phyloP scores from a whole-genome alignment of 495 filamentous ascomycete species.

The Penicillium turbatum region DNA sequence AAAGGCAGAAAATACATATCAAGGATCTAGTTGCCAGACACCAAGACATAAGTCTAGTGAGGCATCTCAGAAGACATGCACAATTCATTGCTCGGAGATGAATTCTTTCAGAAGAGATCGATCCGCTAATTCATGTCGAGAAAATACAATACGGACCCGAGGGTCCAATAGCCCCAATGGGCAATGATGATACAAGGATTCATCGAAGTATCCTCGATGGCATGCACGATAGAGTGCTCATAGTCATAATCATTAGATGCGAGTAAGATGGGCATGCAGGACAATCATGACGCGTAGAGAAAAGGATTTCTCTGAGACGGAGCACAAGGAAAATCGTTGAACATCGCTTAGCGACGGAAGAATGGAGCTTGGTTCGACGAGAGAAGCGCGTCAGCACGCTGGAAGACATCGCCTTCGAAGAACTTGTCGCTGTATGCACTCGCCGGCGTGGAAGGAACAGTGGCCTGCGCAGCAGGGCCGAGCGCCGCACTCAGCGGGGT shows the following conservation, averaged over 20 bases:
- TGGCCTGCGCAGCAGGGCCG: constrained; percentile 83
- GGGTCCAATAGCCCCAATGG: not conserved
- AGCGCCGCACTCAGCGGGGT: constrained; percentile 81
- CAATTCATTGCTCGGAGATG: not conserved
- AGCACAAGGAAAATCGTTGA: not conserved
- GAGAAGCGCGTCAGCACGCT: constrained; percentile 67
- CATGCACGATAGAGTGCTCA: not conserved
- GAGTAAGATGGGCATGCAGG: not conserved
- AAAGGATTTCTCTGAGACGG: not conserved
- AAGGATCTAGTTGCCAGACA: too few species aligned
- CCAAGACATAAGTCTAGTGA: too few species aligned
- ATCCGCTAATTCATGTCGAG: constrained; percentile 2
- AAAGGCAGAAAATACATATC: too few species aligned
- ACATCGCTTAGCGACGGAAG: constrained; percentile 25
- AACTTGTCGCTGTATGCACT: constrained; percentile 61
- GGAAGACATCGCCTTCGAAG: constrained; percentile 68
- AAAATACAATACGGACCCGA: not conserved
- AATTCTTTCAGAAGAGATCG: not conserved
- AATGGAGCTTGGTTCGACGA: constrained; percentile 47
- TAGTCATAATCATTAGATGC: constrained; percentile 10
- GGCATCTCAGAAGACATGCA: too few species aligned
- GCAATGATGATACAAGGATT: not conserved
- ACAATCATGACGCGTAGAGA: constrained; percentile 5
- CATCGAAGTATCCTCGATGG: not conserved
- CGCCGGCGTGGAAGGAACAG: constrained; percentile 74